A percentile compares a stretch with the other conserved stretches of the same genome.
These are phyloP conservation scores for Baudoinia panamericana DNA, from an alignment of 495 filamentous ascomycete genomes.

Conservation along the genomic window DNA sequence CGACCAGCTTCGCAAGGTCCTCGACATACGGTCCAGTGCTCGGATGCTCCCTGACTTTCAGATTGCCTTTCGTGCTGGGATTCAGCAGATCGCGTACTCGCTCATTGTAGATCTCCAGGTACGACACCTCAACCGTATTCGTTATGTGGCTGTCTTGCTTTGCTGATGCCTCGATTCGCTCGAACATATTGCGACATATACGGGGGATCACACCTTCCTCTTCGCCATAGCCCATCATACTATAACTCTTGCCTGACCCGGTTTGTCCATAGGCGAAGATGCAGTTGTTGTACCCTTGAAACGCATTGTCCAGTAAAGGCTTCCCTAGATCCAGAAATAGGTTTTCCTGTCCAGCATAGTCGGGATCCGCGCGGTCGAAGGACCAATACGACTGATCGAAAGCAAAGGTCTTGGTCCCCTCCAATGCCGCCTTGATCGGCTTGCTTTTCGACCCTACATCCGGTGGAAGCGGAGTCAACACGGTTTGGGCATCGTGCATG, in stretches of 20 bases:
- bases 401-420: conserved; percentile 78
- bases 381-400: conserved; percentile 99
- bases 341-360: conserved; percentile 83
- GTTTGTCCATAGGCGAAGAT: conserved; percentile 99
- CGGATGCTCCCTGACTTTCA: conserved; percentile 95
- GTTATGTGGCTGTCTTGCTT: conserved; percentile 58
- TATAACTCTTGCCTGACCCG: conserved; percentile 95
- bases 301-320: conserved; percentile 94
- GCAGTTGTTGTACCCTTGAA: conserved; percentile 98
- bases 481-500: conserved; percentile 85
- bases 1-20: conserved; percentile 92
- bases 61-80: conserved; percentile 87
- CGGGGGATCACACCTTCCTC: conserved; percentile 94
- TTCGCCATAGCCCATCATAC: conserved; percentile 99
- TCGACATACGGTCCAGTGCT: conserved; percentile 97
- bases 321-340: conserved; percentile 78
- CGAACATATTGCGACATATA: conserved; percentile 96
- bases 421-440: conserved; percentile 48
- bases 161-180: conserved; percentile 63
- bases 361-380: conserved; percentile 65
- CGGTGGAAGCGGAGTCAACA: conserved; percentile 61
- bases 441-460: conserved; percentile 40
- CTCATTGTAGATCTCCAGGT: conserved; percentile 99
- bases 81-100: conserved; percentile 92
- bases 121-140: conserved; percentile 95